Percentiles rank a stretch among this genome's conserved stretches.
These are phyloP conservation scores for Phytophthora fragariae DNA, from an alignment of 352 stramenopile genomes.

Conservation along the genomic window DNA sequence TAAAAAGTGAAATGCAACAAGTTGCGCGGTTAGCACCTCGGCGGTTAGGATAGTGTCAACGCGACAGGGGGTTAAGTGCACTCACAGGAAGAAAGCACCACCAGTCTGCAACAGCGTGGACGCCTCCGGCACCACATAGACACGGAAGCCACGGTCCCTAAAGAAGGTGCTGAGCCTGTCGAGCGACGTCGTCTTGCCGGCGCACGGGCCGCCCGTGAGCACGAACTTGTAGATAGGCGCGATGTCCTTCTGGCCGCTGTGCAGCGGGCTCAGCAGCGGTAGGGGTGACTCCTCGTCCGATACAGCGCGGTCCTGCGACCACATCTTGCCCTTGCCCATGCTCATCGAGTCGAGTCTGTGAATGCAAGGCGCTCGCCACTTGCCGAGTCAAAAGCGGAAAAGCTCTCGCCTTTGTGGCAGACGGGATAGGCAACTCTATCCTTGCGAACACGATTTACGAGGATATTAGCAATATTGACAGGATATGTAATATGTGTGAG, in stretches of 20 bases:
- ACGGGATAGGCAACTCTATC: constrained; percentile 10
- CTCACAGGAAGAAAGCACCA: constrained; percentile 89
- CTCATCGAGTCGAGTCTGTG: constrained; percentile 24
- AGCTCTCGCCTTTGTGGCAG: constrained; percentile 10
- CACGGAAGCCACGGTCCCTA: constrained; percentile 93
- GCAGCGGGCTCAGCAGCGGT: constrained; percentile 73
- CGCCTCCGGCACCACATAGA: constrained; percentile 96
- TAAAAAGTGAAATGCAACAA: constrained; percentile 30
- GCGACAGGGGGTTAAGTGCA: constrained; percentile 20
- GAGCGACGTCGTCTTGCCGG: constrained; percentile 96
- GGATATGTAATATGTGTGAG: not conserved
- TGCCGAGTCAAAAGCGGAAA: constrained; percentile 18
- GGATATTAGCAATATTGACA: not conserved
- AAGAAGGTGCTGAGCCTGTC: constrained; percentile 93
- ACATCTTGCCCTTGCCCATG: constrained; percentile 54
- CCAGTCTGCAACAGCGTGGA: constrained; percentile 96
- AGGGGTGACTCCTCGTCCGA: constrained; percentile 48
- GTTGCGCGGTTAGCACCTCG: not conserved
- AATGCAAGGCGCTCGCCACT: constrained; percentile 1
- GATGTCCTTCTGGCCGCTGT: constrained; percentile 72
- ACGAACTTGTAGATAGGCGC: constrained; percentile 93
- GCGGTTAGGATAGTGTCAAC: constrained; percentile 15
- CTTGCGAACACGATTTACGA: not conserved
- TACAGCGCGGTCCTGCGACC: constrained; percentile 62
- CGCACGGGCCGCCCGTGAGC: constrained; percentile 94